Evolutionary conservation across 2,329 filamentous ascomycete species (phyloP).

Genomic region (Orbilia javanica): DNA sequence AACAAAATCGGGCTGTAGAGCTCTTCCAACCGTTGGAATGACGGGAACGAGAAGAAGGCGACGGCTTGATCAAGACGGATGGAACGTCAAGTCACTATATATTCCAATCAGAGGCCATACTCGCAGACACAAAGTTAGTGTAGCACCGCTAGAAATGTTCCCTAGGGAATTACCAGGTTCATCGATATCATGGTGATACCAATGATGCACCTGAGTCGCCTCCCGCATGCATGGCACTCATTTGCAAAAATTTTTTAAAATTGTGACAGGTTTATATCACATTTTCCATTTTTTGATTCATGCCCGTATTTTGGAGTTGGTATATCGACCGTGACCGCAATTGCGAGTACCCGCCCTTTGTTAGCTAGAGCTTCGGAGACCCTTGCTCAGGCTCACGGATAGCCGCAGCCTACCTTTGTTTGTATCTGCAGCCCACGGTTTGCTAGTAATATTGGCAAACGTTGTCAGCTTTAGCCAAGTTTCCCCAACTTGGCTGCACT

Average conservation of each 20-base stretch:
- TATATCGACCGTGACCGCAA: not conserved
- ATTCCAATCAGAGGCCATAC: not conserved
- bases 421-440: too few relatives aligned
- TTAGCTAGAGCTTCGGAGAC: not conserved
- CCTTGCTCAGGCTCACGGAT: not conserved
- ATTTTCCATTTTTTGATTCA: not conserved
- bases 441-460: too few relatives aligned
- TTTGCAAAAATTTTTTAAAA: not conserved
- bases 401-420: not conserved
- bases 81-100: conserved; percentile 22
- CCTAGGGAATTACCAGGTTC: not conserved
- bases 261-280: not conserved
- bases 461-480: too few relatives aligned
- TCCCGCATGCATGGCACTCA: not conserved
- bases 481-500: too few relatives aligned
- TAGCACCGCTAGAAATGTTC: not conserved
- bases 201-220: too few relatives aligned
- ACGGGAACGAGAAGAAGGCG: conserved; percentile 18
- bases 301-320: not conserved
- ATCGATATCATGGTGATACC: not conserved
- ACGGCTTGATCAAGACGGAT: conserved; percentile 7
- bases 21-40: conserved; percentile 4
- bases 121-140: conserved; percentile 2
- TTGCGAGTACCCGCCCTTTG: not conserved
- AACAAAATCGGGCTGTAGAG: conserved; percentile 10